Conservation (phyloP, 768 basidiomycete species). For the Austroboletus eburneus region DNA sequence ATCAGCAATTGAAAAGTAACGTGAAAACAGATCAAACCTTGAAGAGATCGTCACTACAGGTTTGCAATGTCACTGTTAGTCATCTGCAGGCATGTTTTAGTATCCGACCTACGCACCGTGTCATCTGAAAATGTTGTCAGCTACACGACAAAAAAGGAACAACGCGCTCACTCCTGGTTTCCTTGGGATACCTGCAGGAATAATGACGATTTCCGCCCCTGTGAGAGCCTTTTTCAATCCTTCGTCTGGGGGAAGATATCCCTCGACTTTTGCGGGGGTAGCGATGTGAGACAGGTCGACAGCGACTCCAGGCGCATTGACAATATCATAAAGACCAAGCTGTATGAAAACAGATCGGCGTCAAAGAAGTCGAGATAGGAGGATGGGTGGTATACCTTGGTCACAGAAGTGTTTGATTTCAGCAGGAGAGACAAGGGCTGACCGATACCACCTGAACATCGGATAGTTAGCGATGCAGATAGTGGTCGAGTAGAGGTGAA, state of each 20-base stretch:
- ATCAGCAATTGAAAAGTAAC: slow-evolving; percentile 27
- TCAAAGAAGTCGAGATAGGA: slow-evolving; percentile 2
- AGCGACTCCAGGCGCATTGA: slow-evolving; percentile 95
- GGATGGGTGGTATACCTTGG: slow-evolving; percentile 27
- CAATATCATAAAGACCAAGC: slow-evolving; percentile 94
- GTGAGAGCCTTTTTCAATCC: slow-evolving; percentile 79
- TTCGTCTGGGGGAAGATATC: slow-evolving; percentile 75
- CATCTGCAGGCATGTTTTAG: slow-evolving; percentile 33
- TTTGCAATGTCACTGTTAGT: slow-evolving; percentile 53
- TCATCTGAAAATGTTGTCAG: slow-evolving; percentile 53
- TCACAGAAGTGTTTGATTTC: slow-evolving; percentile 36
- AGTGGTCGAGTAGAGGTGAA: not conserved
- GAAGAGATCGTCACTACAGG: slow-evolving; percentile 85
- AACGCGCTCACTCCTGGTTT: slow-evolving; percentile 77
- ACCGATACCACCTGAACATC: slow-evolving; percentile 80
- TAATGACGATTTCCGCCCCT: slow-evolving; percentile 87
- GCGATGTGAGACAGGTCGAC: slow-evolving; percentile 93
- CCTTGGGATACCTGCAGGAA: slow-evolving; percentile 97
- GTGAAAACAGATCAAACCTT: slow-evolving; percentile 51
- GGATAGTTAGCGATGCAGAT: not conserved
- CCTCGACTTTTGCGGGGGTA: slow-evolving; percentile 79
- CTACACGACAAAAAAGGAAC: slow-evolving; percentile 31
- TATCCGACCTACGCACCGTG: slow-evolving; percentile 38
- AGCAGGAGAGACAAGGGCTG: slow-evolving; percentile 86
- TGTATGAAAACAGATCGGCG: no score